Evolutionary conservation across 805 yeast species (phyloP), one percentile per base, ranked within the genome.

Genomic region (Metschnikowia drakensbergensis): DNA sequence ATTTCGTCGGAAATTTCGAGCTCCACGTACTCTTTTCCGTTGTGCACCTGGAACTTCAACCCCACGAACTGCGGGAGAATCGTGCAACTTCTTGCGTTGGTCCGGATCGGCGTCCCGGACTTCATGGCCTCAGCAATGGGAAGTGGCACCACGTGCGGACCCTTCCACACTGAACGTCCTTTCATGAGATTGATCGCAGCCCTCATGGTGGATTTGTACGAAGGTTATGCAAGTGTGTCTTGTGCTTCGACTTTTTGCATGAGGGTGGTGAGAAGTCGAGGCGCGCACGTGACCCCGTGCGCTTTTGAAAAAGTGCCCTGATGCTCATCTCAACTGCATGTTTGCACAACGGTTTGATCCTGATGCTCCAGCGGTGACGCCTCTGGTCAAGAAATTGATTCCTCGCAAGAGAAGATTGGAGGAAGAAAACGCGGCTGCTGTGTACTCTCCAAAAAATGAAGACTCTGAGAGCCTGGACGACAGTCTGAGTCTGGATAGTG

Each of bases 11-110:
- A 81, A 28, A 94, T 80, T 55, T 84, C 88, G 46, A 94, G 77
- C 45, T 89, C 88, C 35, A 90, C 96, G 63, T 91, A 94, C 58
- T 89, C 96, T 63, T 86, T 88, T 28, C 99, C 99, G 68, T 94
- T 94, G 70, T 94, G 99, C 32, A 94, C 88, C 68, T 94, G 96
- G 67, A 94, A 94, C 59, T 83, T 86, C 48, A 94, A 74, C 4
- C 99, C 99, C 31, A 94, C 96, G 69, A 94, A 92, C 64, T 89
- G 96, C 22, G 99, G 99, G 43, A 94, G 72, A 47, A 94, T 88
- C 17, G 98, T 94, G 63, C 98, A 94, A 32, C 92, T 74, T 65
- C 99, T 81, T 37, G 97, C 97, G 59, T 90, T 88, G n/a, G 99
- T 94, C 71, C 97, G 79, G 52, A 94, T 88, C 3, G 98, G 96